These are phyloP conservation scores for Collybia nuda DNA, from an alignment of 768 basidiomycete species.

Conservation along the genomic window DNA sequence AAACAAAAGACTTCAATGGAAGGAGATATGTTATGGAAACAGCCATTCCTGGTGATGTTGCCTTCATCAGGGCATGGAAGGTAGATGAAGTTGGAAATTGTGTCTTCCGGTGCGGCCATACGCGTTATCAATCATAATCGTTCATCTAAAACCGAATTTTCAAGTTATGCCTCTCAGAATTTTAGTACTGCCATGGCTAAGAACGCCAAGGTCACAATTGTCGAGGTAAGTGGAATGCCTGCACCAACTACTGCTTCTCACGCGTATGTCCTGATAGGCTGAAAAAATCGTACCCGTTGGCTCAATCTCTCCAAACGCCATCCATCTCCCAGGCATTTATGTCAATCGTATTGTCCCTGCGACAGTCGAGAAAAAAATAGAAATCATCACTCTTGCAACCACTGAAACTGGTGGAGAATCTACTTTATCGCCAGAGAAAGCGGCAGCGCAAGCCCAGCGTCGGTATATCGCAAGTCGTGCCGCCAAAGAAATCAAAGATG, in stretches of 20 bases:
- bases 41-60: conserved; percentile 77
- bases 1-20: conserved; percentile 76
- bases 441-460: conserved; percentile 51
- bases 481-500: conserved; percentile 86
- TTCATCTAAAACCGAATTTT: not conserved
- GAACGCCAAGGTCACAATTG: conserved; percentile 86
- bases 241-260: not conserved
- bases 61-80: conserved; percentile 89
- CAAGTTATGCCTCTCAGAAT: conserved; percentile 84
- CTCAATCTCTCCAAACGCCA: conserved; percentile 73
- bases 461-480: conserved; percentile 83
- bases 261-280: conserved; percentile 44
- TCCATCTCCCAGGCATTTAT: conserved; percentile 85
- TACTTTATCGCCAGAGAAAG: conserved; percentile 47
- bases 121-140: not conserved
- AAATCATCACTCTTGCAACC: conserved; percentile 69
- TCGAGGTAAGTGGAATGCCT: conserved; percentile 56
- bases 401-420: conserved; percentile 28
- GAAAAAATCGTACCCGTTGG: conserved; percentile 88
- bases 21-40: conserved; percentile 80
- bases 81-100: conserved; percentile 90
- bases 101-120: conserved; percentile 68
- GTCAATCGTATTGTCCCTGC: conserved; percentile 87
- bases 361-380: conserved; percentile 75
- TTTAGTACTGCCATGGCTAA: conserved; percentile 87